Conservation (phyloP, 2,329 filamentous ascomycete species). For the Aureobasidium sp. region DNA sequence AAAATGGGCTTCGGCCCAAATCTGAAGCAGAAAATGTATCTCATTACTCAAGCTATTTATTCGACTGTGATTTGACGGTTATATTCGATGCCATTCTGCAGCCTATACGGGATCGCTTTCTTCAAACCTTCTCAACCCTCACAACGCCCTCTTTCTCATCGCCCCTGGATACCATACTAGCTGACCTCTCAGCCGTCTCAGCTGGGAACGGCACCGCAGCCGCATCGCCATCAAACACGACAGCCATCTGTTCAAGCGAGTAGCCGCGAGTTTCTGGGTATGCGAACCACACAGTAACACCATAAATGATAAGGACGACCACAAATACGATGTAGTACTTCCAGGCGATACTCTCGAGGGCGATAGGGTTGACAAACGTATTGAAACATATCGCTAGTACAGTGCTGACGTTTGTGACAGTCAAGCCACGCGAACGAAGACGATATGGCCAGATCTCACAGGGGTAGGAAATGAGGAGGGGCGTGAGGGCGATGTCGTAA, state of each 20-base stretch:
- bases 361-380: constrained; percentile 45
- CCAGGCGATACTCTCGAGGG: constrained; percentile 34
- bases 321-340: constrained; percentile 42
- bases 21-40: too few species aligned
- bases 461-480: neutral
- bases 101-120: too few species aligned
- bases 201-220: constrained; percentile 11
- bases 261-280: constrained; percentile 13
- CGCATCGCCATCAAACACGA: constrained; percentile 12
- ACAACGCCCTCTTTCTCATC: constrained; percentile 11
- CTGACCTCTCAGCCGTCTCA: constrained; percentile 13
- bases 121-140: neutral
- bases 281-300: constrained; percentile 16
- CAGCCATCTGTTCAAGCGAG: constrained; percentile 11
- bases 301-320: constrained; percentile 37
- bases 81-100: too few species aligned
- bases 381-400: constrained; percentile 46
- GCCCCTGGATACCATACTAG: constrained; percentile 8
- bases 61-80: too few species aligned
- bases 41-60: too few species aligned
- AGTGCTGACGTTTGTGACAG: neutral
- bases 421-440: constrained; percentile 48
- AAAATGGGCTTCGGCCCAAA: too few species aligned
- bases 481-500: constrained; percentile 31
- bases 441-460: constrained; percentile 46